Evolutionary conservation across 352 stramenopile species (phyloP).

Genomic region (Aphanomyces cochlioides): DNA sequence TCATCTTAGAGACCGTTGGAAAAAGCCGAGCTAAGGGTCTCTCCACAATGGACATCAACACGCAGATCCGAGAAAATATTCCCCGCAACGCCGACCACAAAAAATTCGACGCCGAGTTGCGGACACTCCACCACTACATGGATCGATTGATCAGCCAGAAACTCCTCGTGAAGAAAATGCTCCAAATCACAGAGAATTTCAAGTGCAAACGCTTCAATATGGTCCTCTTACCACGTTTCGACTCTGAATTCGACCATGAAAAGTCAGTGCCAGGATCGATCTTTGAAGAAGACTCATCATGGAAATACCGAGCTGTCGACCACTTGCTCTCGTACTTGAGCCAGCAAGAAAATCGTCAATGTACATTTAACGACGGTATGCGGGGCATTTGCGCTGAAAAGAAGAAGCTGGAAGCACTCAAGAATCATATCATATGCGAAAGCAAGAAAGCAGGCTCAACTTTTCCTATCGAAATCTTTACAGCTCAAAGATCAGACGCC

Average conservation of each 20-base stretch:
- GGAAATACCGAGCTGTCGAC: constrained; percentile 11
- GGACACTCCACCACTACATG: constrained; percentile 23
- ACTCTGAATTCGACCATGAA: constrained; percentile 5
- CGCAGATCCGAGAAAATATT: constrained; percentile 3
- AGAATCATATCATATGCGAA: constrained; percentile 27
- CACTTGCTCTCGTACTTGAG: constrained; percentile 9
- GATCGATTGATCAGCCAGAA: constrained; percentile 19
- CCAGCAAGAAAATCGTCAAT: constrained; percentile 5
- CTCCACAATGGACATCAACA: constrained; percentile 22
- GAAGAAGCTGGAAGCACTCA: constrained; percentile 17
- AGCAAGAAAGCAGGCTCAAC: not conserved
- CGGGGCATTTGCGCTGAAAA: constrained; percentile 6
- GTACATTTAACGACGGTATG: constrained; percentile 12
- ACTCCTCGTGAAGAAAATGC: constrained; percentile 26
- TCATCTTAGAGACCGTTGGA: constrained; percentile 19
- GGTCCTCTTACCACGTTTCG: constrained; percentile 14
- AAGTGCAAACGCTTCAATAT: constrained; percentile 24
- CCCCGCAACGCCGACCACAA: constrained; percentile 1
- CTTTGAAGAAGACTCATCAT: constrained; percentile 8
- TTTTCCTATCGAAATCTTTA: constrained; percentile 26
- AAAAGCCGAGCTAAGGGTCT: constrained; percentile 7
- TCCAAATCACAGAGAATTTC: constrained; percentile 6
- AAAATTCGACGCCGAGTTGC: constrained; percentile 18
- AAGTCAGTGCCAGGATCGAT: not conserved
- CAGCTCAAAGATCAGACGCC: constrained; percentile 8